Percentiles rank a stretch among this genome's conserved stretches.
phyloP scores from a whole-genome alignment of 805 yeast species.

The Candida stauntonica region DNA sequence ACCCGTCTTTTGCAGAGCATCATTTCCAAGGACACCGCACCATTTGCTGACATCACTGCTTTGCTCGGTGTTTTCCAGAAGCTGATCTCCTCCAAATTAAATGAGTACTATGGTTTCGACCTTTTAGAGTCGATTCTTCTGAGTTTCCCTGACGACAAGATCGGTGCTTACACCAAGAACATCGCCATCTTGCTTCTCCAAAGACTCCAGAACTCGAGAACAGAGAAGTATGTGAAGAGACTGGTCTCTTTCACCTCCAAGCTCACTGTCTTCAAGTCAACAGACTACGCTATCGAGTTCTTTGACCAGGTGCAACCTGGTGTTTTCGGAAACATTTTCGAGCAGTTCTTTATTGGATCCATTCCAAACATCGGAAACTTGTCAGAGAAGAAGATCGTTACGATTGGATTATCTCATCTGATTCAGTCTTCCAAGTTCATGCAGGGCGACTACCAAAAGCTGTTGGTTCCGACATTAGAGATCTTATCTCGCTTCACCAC shows the following conservation, averaged over 20 bases:
- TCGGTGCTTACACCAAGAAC: constrained; percentile 59
- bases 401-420: constrained; percentile 46
- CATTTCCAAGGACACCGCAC: constrained; percentile 34
- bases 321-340: constrained; percentile 47
- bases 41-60: constrained; percentile 56
- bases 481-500: constrained; percentile 36
- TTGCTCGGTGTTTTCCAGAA: constrained; percentile 96
- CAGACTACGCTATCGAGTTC: constrained; percentile 55
- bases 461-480: constrained; percentile 40
- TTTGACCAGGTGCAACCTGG: constrained; percentile 69
- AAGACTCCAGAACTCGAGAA: constrained; percentile 73
- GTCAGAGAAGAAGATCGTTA: constrained; percentile 50
- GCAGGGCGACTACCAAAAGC: constrained; percentile 38
- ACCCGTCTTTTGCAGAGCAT: constrained; percentile 74
- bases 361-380: constrained; percentile 44
- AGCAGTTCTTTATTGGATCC: constrained; percentile 37
- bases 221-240: constrained; percentile 74
- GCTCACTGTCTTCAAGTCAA: constrained; percentile 40
- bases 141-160: constrained; percentile 43
- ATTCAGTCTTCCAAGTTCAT: constrained; percentile 32
- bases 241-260: constrained; percentile 61
- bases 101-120: constrained; percentile 83
- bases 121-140: constrained; percentile 65
- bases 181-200: constrained; percentile 74
- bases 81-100: constrained; percentile 75